Conservation (phyloP, 352 stramenopile genomes). For the Thraustochytrium striatum region DNA sequence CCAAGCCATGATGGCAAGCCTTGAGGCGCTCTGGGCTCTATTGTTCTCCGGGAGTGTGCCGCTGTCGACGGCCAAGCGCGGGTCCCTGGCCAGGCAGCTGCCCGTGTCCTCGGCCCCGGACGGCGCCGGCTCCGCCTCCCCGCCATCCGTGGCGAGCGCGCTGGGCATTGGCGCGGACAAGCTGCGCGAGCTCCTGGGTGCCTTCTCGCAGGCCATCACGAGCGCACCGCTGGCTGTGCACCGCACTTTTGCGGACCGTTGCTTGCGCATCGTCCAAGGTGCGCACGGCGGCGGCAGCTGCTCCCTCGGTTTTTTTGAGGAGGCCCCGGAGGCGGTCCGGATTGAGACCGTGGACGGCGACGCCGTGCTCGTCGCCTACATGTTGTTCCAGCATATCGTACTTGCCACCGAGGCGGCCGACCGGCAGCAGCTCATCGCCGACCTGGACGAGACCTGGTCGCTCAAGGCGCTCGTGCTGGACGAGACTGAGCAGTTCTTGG, state of each 20-base stretch:
- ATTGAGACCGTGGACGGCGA: not conserved
- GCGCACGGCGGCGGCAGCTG: not conserved
- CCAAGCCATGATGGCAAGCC: slow-evolving; percentile 3
- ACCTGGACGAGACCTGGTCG: slow-evolving; percentile 26
- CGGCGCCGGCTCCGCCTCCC: too few relatives aligned
- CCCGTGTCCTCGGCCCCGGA: not conserved
- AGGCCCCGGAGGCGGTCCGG: not conserved
- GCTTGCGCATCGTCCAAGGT: slow-evolving; percentile 12
- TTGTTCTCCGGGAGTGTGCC: slow-evolving; percentile 9
- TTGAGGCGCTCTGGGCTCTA: slow-evolving; percentile 37
- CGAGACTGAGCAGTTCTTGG: not conserved
- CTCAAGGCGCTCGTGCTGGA: slow-evolving; percentile 10
- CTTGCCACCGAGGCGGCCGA: not conserved
- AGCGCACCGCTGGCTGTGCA: not conserved
- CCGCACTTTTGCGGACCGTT: slow-evolving; percentile 13
- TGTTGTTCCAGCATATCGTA: not conserved
- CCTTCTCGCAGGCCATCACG: slow-evolving; percentile 10
- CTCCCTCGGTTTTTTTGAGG: slow-evolving; percentile 33
- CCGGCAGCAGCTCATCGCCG: not conserved
- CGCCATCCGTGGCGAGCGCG: not conserved
- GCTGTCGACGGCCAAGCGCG: not conserved
- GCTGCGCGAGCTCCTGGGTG: slow-evolving; percentile 20
- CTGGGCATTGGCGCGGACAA: not conserved
- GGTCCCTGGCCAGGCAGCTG: not conserved
- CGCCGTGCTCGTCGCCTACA: slow-evolving; percentile 18